A percentile compares a stretch with the other conserved stretches of the same genome.
Evolutionary conservation across 148 eudicot species (phyloP).

Genomic region (Heliamphora exappendiculata): DNA sequence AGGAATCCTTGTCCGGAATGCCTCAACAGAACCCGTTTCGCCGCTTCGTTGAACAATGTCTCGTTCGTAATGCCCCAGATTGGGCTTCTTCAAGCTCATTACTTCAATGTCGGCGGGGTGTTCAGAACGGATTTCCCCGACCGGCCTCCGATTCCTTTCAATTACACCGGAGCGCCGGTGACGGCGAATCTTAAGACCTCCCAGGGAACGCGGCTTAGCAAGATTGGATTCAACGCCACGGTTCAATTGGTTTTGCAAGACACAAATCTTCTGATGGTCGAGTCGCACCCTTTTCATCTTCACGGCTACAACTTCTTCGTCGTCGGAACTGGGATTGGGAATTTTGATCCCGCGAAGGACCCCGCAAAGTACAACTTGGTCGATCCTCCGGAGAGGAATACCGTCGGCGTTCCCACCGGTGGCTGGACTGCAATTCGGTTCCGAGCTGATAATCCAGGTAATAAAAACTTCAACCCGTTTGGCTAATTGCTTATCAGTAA

Average conservation of each 20-base stretch:
- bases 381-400: constrained; percentile 53
- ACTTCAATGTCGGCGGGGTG: constrained; percentile 12
- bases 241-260: constrained; percentile 28
- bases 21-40: constrained; percentile 11
- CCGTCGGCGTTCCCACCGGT: constrained; percentile 51
- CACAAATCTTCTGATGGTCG: constrained; percentile 25
- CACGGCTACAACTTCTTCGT: constrained; percentile 56
- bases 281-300: constrained; percentile 50
- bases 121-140: constrained; percentile 22
- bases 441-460: constrained; percentile 35
- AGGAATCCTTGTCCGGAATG: constrained; percentile 21
- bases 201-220: constrained; percentile 13
- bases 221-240: constrained; percentile 20
- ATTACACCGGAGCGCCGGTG: constrained; percentile 24
- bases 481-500: not conserved
- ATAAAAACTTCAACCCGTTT: not conserved
- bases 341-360: constrained; percentile 41
- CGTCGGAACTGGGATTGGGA: constrained; percentile 51
- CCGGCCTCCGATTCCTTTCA: constrained; percentile 19
- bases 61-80: constrained; percentile 23
- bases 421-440: constrained; percentile 43
- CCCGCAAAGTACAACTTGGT: constrained; percentile 41
- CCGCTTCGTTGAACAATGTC: constrained; percentile 26
- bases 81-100: constrained; percentile 24
- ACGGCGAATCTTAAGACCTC: constrained; percentile 21